Percentiles rank a stretch among this genome's conserved stretches.
phyloP scores from a whole-genome alignment of 176 grass and related monocot species.

The Tillandsia leiboldiana region DNA sequence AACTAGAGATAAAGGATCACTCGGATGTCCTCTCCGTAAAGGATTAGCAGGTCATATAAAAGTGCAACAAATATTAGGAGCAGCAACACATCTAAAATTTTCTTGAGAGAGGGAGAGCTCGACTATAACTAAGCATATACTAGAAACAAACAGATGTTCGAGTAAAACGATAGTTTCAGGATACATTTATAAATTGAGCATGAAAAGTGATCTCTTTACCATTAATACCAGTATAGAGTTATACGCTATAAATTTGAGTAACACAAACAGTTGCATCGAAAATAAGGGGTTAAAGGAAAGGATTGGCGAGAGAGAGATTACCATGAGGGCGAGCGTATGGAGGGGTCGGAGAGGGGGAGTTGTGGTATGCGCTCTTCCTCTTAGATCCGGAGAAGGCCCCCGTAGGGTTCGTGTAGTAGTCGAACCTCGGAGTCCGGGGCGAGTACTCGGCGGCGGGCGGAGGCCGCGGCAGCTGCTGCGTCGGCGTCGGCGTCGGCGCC shows the following conservation, averaged over 20 bases:
- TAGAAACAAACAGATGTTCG: no score
- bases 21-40: no score
- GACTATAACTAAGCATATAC: no score
- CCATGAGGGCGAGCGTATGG: background rate
- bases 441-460: background rate
- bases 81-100: no score
- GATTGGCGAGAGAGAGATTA: background rate
- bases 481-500: background rate
- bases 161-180: no score
- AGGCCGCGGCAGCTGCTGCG: background rate
- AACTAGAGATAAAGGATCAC: no score
- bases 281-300: background rate
- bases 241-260: background rate
- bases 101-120: no score
- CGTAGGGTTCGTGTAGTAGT: slow-evolving; percentile 26
- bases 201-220: no score
- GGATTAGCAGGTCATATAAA: no score
- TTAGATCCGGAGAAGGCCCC: slow-evolving; percentile 24
- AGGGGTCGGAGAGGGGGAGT: background rate
- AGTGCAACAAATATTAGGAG: no score
- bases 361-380: slow-evolving; percentile 8
- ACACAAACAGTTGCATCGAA: slow-evolving; percentile 2
- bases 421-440: slow-evolving; percentile 7
- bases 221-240: no score
- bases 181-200: no score